Evolutionary conservation across 352 stramenopile species (phyloP), one percentile per base, ranked within the genome.

Genomic region (Albugo candida): DNA sequence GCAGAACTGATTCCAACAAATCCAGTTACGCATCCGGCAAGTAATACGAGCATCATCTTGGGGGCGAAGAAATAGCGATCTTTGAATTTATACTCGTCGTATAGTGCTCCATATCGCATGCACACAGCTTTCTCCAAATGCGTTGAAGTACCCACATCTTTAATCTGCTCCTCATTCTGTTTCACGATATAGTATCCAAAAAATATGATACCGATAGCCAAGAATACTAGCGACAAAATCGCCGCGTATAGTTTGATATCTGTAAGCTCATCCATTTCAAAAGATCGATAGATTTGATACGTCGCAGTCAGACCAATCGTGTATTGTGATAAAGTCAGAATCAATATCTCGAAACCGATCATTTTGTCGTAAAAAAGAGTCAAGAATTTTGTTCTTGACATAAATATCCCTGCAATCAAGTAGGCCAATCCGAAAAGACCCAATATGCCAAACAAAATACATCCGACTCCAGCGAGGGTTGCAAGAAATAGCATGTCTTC

Each of bases 1-100:
- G 55, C 72, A 35, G 62, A 55, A 20, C 59, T 66, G 20, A 76
- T 61, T 36, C 57, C 64, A n/a, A 74, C 64, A 53, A 61, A 78
- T 6, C 71, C 71, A 16, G 67, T 80, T 10, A 74, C 48, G 11
- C 24, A 31, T 31, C 69, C 71, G 3, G 69, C 79, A 31, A 70
- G 48, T 27, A 84, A 59, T 18, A 70, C 71, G 13, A 84, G 44
- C 59, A 80, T 67, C 69, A 84, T 77, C 56, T 85, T 86, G 41
- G 69, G 59, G 13, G 70, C 66, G 38, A 91, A 91, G 59, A 87
- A 91, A 60, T 69, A 87, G 24, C 74, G 77, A 57, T 82, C 79
- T 60, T 85, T 81, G 63, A 67, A 91, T 62, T 82, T 86, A 65
- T 87, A 87, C 61, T 91, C 74, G 47, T 91, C 77, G 55, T 91